A percentile compares a stretch with the other conserved stretches of the same genome.
These are phyloP conservation scores for Globisporangium megalacanthum DNA, from an alignment of 352 stramenopile genomes.

Conservation along the genomic window DNA sequence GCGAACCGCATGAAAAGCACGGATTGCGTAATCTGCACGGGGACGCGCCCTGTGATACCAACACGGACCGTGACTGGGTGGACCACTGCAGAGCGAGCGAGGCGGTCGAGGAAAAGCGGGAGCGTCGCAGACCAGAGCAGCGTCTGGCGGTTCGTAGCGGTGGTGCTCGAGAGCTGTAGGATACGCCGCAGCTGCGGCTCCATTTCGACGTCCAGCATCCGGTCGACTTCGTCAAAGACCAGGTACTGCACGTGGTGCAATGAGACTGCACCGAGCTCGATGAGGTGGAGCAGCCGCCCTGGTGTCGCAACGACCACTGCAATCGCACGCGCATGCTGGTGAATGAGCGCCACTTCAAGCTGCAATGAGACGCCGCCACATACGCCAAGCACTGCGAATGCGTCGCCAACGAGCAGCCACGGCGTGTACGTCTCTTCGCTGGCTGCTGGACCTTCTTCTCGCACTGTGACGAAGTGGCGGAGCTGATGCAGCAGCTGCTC, in stretches of 20 bases:
- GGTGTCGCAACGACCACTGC: conserved; percentile 46
- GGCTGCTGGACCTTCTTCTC: too few species aligned
- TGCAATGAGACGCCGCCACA: conserved; percentile 37
- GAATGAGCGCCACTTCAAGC: conserved; percentile 24
- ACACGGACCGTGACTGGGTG: conserved; percentile 91
- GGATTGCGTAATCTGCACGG: conserved; percentile 88
- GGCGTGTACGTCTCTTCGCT: conserved; percentile 15
- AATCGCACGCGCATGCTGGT: conserved; percentile 21
- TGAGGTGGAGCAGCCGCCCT: conserved; percentile 49
- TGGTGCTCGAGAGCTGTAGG: conserved; percentile 67
- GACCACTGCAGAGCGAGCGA: conserved; percentile 91
- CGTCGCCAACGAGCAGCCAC: conserved; percentile 24
- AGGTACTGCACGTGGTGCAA: conserved; percentile 38
- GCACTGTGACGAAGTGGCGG: conserved; percentile 16
- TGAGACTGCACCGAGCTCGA: conserved; percentile 22
- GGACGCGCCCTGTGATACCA: conserved; percentile 46
- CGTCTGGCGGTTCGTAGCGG: conserved; percentile 49
- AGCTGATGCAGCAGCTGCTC: conserved; percentile 90
- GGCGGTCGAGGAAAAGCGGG: conserved; percentile 75
- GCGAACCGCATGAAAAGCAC: conserved; percentile 51
- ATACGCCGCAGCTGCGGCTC: conserved; percentile 93
- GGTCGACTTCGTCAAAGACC: conserved; percentile 96
- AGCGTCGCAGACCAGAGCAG: conserved; percentile 96
- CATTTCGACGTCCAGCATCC: conserved; percentile 92
- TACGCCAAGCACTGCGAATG: conserved; percentile 29